Evolutionary conservation across 2,329 filamentous ascomycete genomes (phyloP).

Genomic region (Exophiala viscosa): DNA sequence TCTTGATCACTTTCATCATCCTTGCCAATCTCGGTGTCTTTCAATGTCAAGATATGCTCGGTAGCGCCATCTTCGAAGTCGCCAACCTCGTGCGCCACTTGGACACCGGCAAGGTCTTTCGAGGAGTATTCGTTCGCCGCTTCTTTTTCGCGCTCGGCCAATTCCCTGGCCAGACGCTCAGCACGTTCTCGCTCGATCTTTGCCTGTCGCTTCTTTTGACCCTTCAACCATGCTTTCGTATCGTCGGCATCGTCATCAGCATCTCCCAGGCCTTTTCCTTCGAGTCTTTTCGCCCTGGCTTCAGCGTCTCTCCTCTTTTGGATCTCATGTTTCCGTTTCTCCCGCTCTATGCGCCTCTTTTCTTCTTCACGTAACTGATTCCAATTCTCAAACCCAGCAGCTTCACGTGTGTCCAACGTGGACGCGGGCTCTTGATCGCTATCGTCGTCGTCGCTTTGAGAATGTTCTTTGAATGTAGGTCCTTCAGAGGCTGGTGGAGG

Average conservation of each 20-base stretch:
- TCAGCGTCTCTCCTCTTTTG: constrained; percentile 84
- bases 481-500: constrained; percentile 35
- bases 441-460: constrained; percentile 37
- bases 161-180: constrained; percentile 67
- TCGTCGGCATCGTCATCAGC: constrained; percentile 64
- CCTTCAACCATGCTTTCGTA: constrained; percentile 80
- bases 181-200: constrained; percentile 74
- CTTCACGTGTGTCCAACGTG: constrained; percentile 68
- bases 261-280: constrained; percentile 82
- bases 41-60: constrained; percentile 90
- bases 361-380: constrained; percentile 62
- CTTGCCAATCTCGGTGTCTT: constrained; percentile 70
- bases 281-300: constrained; percentile 68
- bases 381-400: constrained; percentile 46
- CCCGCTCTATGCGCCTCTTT: constrained; percentile 63
- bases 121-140: constrained; percentile 74
- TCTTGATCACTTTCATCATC: constrained; percentile 74
- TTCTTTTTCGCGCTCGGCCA: constrained; percentile 69
- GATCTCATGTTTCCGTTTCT: constrained; percentile 75
- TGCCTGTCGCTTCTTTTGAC: constrained; percentile 90
- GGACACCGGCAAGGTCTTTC: constrained; percentile 82
- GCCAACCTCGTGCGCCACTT: constrained; percentile 80
- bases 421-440: constrained; percentile 68
- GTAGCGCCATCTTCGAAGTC: constrained; percentile 63
- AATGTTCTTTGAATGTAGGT: constrained; percentile 53